A percentile compares a stretch with the other conserved stretches of the same genome.
Conservation (phyloP, 345 rosid species). For the Kernera saxatilis region DNA sequence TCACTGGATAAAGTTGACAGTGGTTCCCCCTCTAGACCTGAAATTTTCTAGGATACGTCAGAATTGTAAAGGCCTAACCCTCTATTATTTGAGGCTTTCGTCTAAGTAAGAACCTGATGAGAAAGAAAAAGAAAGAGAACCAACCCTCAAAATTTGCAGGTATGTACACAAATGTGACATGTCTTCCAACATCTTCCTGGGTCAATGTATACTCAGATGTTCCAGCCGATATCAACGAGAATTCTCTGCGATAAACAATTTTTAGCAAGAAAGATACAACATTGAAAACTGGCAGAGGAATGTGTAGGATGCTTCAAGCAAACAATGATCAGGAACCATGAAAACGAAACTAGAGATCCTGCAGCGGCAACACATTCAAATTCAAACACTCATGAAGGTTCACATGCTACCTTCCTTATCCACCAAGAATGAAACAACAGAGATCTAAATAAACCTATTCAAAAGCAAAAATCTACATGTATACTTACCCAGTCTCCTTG, state of each 20-base stretch:
- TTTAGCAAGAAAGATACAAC: not conserved
- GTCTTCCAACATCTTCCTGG: constrained; percentile 78
- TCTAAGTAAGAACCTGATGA: not conserved
- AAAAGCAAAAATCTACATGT: not conserved
- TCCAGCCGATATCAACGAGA: constrained; percentile 57
- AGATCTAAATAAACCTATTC: not conserved
- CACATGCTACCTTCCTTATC: not conserved
- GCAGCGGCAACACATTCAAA: not conserved
- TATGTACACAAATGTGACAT: constrained; percentile 66
- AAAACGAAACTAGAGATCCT: not conserved
- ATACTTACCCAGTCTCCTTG: constrained; percentile 63
- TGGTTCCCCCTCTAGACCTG: constrained; percentile 92
- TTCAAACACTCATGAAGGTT: not conserved
- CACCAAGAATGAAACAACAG: not conserved
- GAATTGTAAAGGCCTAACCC: not conserved
- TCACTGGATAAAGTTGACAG: constrained; percentile 48
- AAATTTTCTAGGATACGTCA: constrained; percentile 18
- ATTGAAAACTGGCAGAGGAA: not conserved
- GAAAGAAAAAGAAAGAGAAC: constrained; percentile 9
- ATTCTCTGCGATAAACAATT: constrained; percentile 44
- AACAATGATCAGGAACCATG: not conserved
- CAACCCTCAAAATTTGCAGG: constrained; percentile 95
- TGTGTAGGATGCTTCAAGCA: not conserved
- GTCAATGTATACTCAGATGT: constrained; percentile 76
- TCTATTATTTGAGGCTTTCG: not conserved